A percentile compares a stretch with the other conserved stretches of the same genome.
phyloP scores from a whole-genome alignment of 164 flowering plant genomes.

The Piper longum region DNA sequence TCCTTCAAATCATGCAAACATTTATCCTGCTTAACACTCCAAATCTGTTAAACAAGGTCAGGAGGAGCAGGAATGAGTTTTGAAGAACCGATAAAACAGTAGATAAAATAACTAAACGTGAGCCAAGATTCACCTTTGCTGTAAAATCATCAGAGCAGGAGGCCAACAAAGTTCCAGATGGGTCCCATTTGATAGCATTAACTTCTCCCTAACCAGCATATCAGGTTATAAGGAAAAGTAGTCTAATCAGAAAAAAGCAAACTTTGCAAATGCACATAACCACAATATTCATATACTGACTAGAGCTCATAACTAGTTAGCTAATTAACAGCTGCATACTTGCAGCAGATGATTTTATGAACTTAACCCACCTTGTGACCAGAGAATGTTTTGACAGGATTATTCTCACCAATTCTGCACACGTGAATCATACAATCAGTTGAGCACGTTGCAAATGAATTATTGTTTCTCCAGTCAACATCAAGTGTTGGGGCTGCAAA shows the following conservation, averaged over 20 bases:
- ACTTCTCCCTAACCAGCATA: slow-evolving; percentile 76
- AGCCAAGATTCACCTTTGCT: slow-evolving; percentile 53
- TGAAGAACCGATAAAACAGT: background rate
- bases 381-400: slow-evolving; percentile 57
- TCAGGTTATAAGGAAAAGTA: background rate
- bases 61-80: background rate
- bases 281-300: too few relatives aligned
- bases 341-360: background rate
- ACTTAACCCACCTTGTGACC: slow-evolving; percentile 73
- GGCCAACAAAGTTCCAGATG: slow-evolving; percentile 76
- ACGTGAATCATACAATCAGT: slow-evolving; percentile 92
- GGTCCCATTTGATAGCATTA: slow-evolving; percentile 97
- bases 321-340: too few relatives aligned
- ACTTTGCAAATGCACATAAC: too few relatives aligned
- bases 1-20: slow-evolving; percentile 71
- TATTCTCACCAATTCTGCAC: slow-evolving; percentile 81
- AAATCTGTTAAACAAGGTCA: slow-evolving; percentile 38
- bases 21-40: slow-evolving; percentile 83
- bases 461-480: slow-evolving; percentile 95
- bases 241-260: too few relatives aligned
- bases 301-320: too few relatives aligned
- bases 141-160: slow-evolving; percentile 95
- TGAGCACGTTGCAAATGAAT: slow-evolving; percentile 87
- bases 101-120: background rate
- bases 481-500: slow-evolving; percentile 85